Base-by-base conservation (phyloP, 2,329 filamentous ascomycete species). In the Tolypocladium inflatum region DNA sequence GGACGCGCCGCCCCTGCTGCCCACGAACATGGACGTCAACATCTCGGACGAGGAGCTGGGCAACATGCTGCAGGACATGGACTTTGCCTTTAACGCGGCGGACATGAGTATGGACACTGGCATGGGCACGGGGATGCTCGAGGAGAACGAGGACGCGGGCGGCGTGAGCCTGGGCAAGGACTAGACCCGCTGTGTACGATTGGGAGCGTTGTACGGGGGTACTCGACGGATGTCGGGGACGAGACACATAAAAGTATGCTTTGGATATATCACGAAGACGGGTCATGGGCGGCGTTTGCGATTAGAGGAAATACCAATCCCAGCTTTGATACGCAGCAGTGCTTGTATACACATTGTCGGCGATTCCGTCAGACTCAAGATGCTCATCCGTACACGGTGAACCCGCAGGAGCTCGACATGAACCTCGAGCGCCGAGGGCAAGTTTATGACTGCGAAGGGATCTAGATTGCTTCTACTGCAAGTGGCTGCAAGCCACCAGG, bases 41-140 rank as follows among this genome's bases (percentile, higher is more conserved):
- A 65, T 74, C n/a, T 71, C 70, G 19, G 73, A 74, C 50, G 67
- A 67, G 23, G 73, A 77, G 55, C 61, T 78, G 42, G 70, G 72
- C 55, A 71, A 70, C 51, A 71, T 78, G n/a, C 56, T 79, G 54
- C 69, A 74, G 60, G 71, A 75, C 41, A 74, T 78, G 71, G 70
- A 73, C 57, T 76, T 78, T 66, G 73, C 76, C 21, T 71, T 76
- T 59, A 65, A 67, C 42, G 60, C 66, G 48, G 67, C 69, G 54
- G 66, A 67, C 39, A 62, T 70, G 38, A 66, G 56, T n/a, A 17
- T 59, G 11, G 30, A 55, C 51, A 26, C 17, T 7, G 2, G 39
- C 17, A 33, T 51, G 35, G 59, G 58, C 19, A 62, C 61, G 55
- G 61, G 60, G 23, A 59, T 64, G 59, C 50, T 56, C 52, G 68